A percentile compares a stretch with the other conserved stretches of the same genome.
phyloP scores from a whole-genome alignment of 192 early-diverging fungal genomes.

The Entomortierella parvispora region DNA sequence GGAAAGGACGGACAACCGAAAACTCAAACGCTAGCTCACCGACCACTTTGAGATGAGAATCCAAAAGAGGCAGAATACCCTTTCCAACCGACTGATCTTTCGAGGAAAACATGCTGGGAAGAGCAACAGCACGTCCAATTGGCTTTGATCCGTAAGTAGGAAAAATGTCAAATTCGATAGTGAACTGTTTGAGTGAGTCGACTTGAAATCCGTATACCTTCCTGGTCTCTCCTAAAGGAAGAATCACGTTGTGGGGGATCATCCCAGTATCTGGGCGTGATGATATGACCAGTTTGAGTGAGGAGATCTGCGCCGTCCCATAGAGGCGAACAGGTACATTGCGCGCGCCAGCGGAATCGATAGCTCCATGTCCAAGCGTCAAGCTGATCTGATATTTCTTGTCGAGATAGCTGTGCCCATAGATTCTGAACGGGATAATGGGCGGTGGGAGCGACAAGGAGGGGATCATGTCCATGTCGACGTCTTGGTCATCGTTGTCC shows the following conservation, averaged over 20 bases:
- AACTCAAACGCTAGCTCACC: slow-evolving; percentile 90
- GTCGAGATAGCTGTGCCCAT: slow-evolving; percentile 97
- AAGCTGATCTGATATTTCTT: slow-evolving; percentile 89
- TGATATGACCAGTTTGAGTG: slow-evolving; percentile 86
- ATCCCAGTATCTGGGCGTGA: slow-evolving; percentile 87
- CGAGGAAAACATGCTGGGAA: slow-evolving; percentile 72
- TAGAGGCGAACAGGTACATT: slow-evolving; percentile 65
- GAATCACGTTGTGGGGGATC: slow-evolving; percentile 90
- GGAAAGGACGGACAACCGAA: slow-evolving; percentile 86
- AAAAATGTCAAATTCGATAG: slow-evolving; percentile 92
- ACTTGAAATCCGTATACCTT: slow-evolving; percentile 88
- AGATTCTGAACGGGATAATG: slow-evolving; percentile 97
- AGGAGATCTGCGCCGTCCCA: slow-evolving; percentile 71
- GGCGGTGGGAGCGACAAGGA: slow-evolving; percentile 95
- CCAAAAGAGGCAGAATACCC: slow-evolving; percentile 80
- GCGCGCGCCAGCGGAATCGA: slow-evolving; percentile 5
- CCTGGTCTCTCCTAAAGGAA: slow-evolving; percentile 84
- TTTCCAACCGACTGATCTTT: slow-evolving; percentile 36
- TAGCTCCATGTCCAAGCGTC: slow-evolving; percentile 59
- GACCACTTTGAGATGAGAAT: slow-evolving; percentile 90
- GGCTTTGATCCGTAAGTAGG: slow-evolving; percentile 95
- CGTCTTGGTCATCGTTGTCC: slow-evolving; percentile 53
- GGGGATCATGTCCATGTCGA: slow-evolving; percentile 91
- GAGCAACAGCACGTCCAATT: slow-evolving; percentile 86
- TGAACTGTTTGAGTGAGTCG: slow-evolving; percentile 74